Evolutionary conservation across 2,329 filamentous ascomycete species (phyloP).

Genomic region (Hirsutella thompsonii): DNA sequence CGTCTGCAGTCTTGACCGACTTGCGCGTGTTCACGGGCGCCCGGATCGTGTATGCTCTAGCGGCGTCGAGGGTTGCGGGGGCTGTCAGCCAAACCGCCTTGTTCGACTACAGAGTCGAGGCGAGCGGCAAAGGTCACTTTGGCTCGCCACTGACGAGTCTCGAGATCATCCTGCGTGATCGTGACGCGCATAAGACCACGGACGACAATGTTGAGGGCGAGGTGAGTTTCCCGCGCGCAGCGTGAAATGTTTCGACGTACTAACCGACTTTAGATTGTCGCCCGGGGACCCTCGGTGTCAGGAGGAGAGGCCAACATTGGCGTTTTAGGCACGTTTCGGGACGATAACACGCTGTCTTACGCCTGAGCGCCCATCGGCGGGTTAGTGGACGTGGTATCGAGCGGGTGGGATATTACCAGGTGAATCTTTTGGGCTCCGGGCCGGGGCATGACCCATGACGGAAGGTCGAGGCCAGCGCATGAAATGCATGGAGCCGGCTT

Average conservation of each 20-base stretch:
- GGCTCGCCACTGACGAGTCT: conserved; percentile 69
- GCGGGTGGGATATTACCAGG: background rate
- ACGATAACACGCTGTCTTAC: conserved; percentile 62
- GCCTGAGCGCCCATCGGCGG: conserved; percentile 14
- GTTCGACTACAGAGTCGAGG: conserved; percentile 65
- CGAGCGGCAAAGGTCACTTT: conserved; percentile 46
- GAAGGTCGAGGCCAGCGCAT: too few relatives aligned
- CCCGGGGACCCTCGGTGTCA: conserved; percentile 60
- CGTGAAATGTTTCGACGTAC: background rate
- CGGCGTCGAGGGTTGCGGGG: conserved; percentile 72
- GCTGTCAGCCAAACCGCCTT: conserved; percentile 77
- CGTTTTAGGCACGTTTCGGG: conserved; percentile 49
- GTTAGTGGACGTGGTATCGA: background rate
- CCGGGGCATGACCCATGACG: too few relatives aligned
- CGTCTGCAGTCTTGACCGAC: conserved; percentile 60
- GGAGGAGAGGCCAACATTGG: conserved; percentile 53
- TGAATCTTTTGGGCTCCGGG: background rate
- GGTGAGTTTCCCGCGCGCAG: conserved; percentile 28
- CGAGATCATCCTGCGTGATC: conserved; percentile 63
- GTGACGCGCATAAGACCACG: conserved; percentile 44
- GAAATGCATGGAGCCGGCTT: too few relatives aligned
- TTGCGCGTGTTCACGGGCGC: conserved; percentile 70
- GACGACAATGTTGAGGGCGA: conserved; percentile 50
- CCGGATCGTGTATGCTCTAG: conserved; percentile 74
- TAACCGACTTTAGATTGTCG: conserved; percentile 43